Conservation (phyloP, 1,284 basidiomycete species). For the Inonotus obliquus region DNA sequence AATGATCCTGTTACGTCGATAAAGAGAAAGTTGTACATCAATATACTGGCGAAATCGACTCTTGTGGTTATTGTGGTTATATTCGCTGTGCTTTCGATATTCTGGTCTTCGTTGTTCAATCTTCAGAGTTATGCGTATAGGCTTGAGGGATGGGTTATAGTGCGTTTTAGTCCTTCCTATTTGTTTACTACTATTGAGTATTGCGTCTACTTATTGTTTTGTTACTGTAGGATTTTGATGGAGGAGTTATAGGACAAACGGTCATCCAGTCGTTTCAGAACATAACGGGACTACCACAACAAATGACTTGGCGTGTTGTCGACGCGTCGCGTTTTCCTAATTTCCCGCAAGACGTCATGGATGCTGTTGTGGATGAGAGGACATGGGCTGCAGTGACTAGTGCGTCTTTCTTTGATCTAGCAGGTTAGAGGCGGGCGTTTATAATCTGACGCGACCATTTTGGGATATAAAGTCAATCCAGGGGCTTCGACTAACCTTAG, state of each 20-base stretch:
- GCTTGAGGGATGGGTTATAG: constrained; percentile 16
- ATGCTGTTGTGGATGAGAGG: constrained; percentile 29
- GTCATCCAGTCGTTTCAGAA: constrained; percentile 22
- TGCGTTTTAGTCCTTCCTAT: neutral
- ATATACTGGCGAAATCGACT: neutral
- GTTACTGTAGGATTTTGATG: constrained; percentile 27
- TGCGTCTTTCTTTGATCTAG: constrained; percentile 20
- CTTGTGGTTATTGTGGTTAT: constrained; percentile 24
- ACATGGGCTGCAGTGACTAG: constrained; percentile 34
- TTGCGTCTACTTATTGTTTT: neutral
- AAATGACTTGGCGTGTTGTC: constrained; percentile 37
- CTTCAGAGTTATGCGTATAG: constrained; percentile 26
- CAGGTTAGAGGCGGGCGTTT: neutral
- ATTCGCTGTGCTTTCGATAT: constrained; percentile 41
- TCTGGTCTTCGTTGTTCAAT: constrained; percentile 45
- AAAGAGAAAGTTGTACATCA: constrained; percentile 7
- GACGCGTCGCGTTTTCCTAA: constrained; percentile 38
- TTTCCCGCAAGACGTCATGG: constrained; percentile 30
- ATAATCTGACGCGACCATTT: constrained; percentile 8
- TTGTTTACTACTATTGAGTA: neutral
- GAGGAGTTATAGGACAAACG: constrained; percentile 33
- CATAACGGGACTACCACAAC: constrained; percentile 23
- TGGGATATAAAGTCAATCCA: constrained; percentile 33
- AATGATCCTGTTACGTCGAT: constrained; percentile 2
- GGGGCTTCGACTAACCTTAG: constrained; percentile 32